A percentile compares a stretch with the other conserved stretches of the same genome.
Conservation (phyloP, 1,139 yeast genomes). For the Nadsonia commutata region DNA sequence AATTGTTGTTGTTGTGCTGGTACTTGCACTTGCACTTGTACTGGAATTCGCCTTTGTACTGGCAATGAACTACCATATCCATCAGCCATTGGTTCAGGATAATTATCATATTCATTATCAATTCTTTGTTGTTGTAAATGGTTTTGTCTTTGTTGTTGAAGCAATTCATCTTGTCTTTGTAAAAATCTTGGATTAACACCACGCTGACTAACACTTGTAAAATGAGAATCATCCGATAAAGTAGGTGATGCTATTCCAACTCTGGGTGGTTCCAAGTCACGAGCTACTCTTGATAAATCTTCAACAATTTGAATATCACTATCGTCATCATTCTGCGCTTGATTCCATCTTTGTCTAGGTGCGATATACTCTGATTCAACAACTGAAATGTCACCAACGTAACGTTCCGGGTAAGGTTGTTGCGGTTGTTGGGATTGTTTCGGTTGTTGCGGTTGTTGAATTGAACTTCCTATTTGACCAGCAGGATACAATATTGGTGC, state of each 20-base stretch:
- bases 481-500: constrained; percentile 1
- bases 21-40: not conserved
- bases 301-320: not conserved
- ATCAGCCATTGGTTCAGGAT: no score
- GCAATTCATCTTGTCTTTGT: constrained; percentile 3
- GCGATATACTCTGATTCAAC: constrained; percentile 13
- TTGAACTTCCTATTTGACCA: constrained; percentile 4
- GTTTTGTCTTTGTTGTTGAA: not conserved
- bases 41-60: no score
- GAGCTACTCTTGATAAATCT: not conserved
- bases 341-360: constrained; percentile 13
- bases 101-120: no score
- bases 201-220: constrained; percentile 69
- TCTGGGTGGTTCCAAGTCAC: constrained; percentile 1
- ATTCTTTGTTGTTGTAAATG: not conserved
- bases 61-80: no score
- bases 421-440: constrained; percentile 7
- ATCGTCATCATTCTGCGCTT: not conserved
- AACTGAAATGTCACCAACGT: constrained; percentile 8
- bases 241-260: constrained; percentile 17
- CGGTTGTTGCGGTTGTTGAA: constrained; percentile 8
- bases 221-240: constrained; percentile 36
- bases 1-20: constrained; percentile 1
- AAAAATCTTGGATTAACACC: constrained; percentile 51
- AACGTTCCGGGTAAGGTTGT: constrained; percentile 9